These are phyloP conservation scores for Ensete glaucum DNA, from an alignment of 176 grass and related monocot species.

Conservation along the genomic window DNA sequence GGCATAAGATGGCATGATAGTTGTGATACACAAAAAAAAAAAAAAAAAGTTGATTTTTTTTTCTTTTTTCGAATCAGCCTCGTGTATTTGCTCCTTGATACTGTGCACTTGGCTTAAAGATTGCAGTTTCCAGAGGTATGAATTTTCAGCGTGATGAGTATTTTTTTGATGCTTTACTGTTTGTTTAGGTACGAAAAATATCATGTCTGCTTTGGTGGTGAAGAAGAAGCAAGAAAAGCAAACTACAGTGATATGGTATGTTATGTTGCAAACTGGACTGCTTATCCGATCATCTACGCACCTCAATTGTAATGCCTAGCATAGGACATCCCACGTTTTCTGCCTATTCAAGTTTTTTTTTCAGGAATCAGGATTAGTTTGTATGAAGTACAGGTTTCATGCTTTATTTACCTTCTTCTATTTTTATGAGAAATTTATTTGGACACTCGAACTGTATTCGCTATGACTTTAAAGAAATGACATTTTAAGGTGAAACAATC, in stretches of 20 bases:
- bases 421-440: no score
- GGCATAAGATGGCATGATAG: no score
- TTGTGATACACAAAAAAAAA: no score
- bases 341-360: not conserved
- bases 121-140: not conserved
- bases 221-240: conserved; percentile 83
- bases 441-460: no score
- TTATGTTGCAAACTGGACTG: not conserved
- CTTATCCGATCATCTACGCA: not conserved
- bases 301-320: no score
- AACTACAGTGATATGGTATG: conserved; percentile 94
- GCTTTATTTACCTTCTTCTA: no score
- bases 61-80: not conserved
- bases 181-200: conserved; percentile 84
- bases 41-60: not conserved
- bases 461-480: no score
- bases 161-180: conserved; percentile 9
- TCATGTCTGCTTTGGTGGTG: conserved; percentile 74
- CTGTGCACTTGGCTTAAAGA: no score
- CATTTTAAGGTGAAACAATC: no score
- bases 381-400: no score
- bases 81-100: not conserved
- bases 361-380: no score
- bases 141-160: not conserved
- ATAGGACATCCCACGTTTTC: not conserved